A percentile compares a stretch with the other conserved stretches of the same genome.
phyloP scores from a whole-genome alignment of 2,329 filamentous ascomycete species.

The Arthrobotrys sinensis region DNA sequence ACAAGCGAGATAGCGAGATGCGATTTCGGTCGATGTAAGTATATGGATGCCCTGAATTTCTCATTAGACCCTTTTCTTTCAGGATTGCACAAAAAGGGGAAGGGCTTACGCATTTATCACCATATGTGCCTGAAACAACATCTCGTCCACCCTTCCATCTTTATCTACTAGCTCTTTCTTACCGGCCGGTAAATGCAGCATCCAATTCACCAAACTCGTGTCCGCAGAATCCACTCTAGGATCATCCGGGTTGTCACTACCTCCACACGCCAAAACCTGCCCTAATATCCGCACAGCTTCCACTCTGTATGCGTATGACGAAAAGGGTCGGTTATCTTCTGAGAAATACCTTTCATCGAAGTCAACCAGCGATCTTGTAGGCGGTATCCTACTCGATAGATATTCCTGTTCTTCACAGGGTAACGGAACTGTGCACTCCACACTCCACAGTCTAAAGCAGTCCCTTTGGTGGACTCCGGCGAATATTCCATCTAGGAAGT shows the following conservation, averaged over 20 bases:
- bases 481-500: constrained; percentile 86
- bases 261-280: constrained; percentile 75
- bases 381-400: constrained; percentile 72
- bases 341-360: constrained; percentile 84
- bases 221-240: constrained; percentile 75
- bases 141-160: constrained; percentile 83
- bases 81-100: neutral
- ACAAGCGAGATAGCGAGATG: constrained; percentile 76
- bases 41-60: constrained; percentile 72
- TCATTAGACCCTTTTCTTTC: neutral
- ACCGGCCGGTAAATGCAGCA: constrained; percentile 80
- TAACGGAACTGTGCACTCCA: constrained; percentile 78
- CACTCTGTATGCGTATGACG: constrained; percentile 87
- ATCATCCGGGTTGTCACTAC: constrained; percentile 69
- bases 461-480: constrained; percentile 83
- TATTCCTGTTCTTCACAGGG: constrained; percentile 89
- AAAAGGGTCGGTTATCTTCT: constrained; percentile 79
- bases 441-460: constrained; percentile 78
- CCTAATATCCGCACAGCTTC: constrained; percentile 85
- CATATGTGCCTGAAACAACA: constrained; percentile 93
- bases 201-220: constrained; percentile 79
- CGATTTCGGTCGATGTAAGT: constrained; percentile 84
- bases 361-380: constrained; percentile 77
- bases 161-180: constrained; percentile 80
- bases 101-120: constrained; percentile 72